Evolutionary conservation across 192 early-diverging fungal species (phyloP).

Genomic region (Coemansia pectinata): DNA sequence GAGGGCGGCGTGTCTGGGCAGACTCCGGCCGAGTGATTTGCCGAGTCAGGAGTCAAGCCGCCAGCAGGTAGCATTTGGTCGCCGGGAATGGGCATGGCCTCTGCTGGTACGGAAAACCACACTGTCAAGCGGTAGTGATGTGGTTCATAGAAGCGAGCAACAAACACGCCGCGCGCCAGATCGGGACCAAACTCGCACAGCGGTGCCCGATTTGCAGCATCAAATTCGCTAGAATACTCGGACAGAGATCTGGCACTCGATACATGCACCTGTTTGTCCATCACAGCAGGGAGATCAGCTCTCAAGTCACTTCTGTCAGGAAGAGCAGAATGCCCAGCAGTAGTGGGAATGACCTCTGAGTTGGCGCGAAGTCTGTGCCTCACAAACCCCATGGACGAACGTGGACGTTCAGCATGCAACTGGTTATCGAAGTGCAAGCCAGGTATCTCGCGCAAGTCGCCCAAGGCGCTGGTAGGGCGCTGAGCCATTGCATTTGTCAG

Average conservation of each 20-base stretch:
- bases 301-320: background rate
- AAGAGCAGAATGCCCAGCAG: background rate
- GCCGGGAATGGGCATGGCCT: background rate
- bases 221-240: background rate
- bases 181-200: conserved; percentile 18
- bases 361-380: background rate
- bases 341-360: background rate
- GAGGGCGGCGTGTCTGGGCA: conserved; percentile 3
- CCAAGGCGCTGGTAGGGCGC: conserved; percentile 17
- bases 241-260: conserved; percentile 3
- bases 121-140: conserved; percentile 15
- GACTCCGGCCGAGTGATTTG: background rate
- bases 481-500: background rate
- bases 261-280: background rate
- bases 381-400: conserved; percentile 24
- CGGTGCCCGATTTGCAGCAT: background rate
- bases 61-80: background rate
- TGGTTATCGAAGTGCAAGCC: background rate
- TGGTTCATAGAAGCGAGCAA: conserved; percentile 12
- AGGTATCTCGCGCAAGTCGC: background rate
- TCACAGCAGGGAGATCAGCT: background rate
- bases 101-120: conserved; percentile 13
- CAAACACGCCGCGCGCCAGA: conserved; percentile 11
- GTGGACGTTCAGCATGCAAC: conserved; percentile 10
- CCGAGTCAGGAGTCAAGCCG: background rate